Evolutionary conservation across 2,329 filamentous ascomycete species (phyloP).

Genomic region (Microcyclosporella mali): DNA sequence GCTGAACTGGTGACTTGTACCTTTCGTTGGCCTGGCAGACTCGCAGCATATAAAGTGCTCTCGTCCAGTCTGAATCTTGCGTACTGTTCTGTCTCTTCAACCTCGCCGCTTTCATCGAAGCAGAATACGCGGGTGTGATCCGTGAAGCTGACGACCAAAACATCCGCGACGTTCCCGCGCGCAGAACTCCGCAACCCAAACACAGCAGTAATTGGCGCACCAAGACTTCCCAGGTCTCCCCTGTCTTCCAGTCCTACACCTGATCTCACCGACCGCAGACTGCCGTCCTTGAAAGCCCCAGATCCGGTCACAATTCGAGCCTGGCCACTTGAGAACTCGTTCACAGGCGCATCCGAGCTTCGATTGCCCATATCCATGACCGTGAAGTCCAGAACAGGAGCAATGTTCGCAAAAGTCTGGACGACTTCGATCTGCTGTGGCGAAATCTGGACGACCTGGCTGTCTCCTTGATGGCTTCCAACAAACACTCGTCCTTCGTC

Average conservation of each 20-base stretch:
- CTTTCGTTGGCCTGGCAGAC: constrained; percentile 54
- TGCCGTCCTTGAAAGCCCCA: constrained; percentile 82
- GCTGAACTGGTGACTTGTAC: constrained; percentile 68
- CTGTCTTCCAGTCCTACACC: constrained; percentile 73
- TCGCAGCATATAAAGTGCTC: constrained; percentile 65
- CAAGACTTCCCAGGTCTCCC: constrained; percentile 67
- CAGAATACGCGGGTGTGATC: constrained; percentile 76
- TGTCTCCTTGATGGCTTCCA: constrained; percentile 88
- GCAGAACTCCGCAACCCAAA: constrained; percentile 64
- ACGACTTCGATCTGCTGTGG: constrained; percentile 58
- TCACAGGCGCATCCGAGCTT: constrained; percentile 69
- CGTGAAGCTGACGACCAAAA: constrained; percentile 71
- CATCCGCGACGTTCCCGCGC: constrained; percentile 60
- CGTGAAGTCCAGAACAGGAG: constrained; percentile 85
- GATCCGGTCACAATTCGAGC: constrained; percentile 89
- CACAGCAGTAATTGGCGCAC: constrained; percentile 34
- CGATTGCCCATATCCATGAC: constrained; percentile 94
- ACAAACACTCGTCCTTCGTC: constrained; percentile 70
- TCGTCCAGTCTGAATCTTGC: constrained; percentile 62
- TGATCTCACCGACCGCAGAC: constrained; percentile 81
- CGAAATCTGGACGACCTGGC: constrained; percentile 65
- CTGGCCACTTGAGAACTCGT: constrained; percentile 91
- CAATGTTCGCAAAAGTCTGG: constrained; percentile 77
- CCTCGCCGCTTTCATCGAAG: constrained; percentile 67
- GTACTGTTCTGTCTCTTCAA: constrained; percentile 80